Conservation (phyloP, 129 eudicot genomes). For the Calendula officinalis region DNA sequence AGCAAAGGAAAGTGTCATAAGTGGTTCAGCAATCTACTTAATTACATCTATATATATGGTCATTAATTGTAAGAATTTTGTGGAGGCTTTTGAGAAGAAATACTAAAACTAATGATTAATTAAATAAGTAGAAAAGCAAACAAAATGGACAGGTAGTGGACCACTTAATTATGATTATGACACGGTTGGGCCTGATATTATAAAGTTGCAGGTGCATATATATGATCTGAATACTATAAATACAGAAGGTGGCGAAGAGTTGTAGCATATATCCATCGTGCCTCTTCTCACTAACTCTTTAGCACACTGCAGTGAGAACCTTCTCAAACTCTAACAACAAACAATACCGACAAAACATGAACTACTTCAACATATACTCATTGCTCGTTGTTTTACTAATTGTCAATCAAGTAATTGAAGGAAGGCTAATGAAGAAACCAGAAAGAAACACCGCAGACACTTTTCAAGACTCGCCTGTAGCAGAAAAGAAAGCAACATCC, state of each 20-base stretch:
- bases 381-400: constrained; percentile 30
- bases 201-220: background rate
- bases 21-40: background rate
- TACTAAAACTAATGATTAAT: background rate
- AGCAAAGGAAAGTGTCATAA: background rate
- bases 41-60: too few species aligned
- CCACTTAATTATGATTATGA: constrained; percentile 1
- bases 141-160: constrained; percentile 4
- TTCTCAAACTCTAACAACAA: background rate
- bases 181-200: too few species aligned
- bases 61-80: too few species aligned
- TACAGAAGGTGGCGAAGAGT: constrained; percentile 31
- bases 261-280: constrained; percentile 25
- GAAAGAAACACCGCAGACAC: background rate
- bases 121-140: background rate
- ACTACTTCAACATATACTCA: constrained; percentile 19
- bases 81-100: background rate
- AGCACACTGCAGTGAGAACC: background rate
- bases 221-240: constrained; percentile 39
- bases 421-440: constrained; percentile 30
- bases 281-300: constrained; percentile 15
- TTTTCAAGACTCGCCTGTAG: constrained; percentile 23
- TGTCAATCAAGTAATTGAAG: constrained; percentile 34
- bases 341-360: constrained; percentile 30
- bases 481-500: constrained; percentile 7